Base-by-base conservation (phyloP, 2,329 filamentous ascomycete genomes). In the Zelopaecilomyces penicillatus region DNA sequence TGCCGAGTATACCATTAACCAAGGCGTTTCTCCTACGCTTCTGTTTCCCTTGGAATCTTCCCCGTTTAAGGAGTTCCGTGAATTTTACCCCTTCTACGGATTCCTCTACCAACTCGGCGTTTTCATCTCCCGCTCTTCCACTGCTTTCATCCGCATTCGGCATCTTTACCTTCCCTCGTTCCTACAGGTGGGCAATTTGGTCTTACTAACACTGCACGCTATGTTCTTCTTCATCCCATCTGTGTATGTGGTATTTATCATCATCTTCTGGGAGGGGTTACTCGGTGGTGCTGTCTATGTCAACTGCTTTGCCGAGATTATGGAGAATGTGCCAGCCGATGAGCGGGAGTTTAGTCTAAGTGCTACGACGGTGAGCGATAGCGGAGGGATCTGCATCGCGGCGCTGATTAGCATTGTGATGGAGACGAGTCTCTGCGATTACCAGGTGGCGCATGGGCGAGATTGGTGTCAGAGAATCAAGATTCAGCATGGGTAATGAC, bases 1-100 rank as follows among this genome's bases (percentile, higher is more conserved):
- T 32, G 88, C 90, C 45, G 93, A 98, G 69, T 98, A 98, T 63
- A 94, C 87, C 44, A 96, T 97, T 65, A 97, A 97, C 67, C 90
- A 95, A 68, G 91, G 90, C 32, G 88, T 97, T 1, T 75, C 88
- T 0, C 91, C 93, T 1, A 95, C 89, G 0, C 71, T 97, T 0
- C 76, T 98, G 4, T 98, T 95, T 60, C 88, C 90, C 0, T 71
- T 96, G 1, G 60, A 73, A 1, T 66, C 76, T 8, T 84, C 86
- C 1, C 93, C 93, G 0, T 97, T 97, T 61, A 67, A 70, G 30
- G 78, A 87, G 53, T 93, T 82, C 61, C 83, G 91, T 35, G 84
- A 83, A 30, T 97, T 96, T 63, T 98, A 98, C 58, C 90, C 91
- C 1, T 87, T 91, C 50, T 98, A 98, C 64, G 85, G 85, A 51